Conservation (phyloP, 1,284 basidiomycete genomes). For the Cystobasidium slooffiae region DNA sequence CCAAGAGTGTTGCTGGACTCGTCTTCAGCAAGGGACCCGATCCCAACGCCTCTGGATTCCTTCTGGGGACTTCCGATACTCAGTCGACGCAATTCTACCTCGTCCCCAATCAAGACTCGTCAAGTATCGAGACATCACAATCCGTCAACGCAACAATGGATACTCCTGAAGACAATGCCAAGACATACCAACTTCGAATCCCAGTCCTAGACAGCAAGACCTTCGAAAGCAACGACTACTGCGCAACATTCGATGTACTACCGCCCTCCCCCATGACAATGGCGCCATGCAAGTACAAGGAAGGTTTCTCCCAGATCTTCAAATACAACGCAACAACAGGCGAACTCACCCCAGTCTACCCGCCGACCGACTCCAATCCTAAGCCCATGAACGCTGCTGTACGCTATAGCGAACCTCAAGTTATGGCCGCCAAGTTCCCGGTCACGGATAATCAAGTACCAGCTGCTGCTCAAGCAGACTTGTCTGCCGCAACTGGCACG, state of each 20-base stretch:
- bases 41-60: slow-evolving; percentile 45
- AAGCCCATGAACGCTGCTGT: slow-evolving; percentile 42
- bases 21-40: slow-evolving; percentile 47
- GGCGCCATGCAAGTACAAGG: slow-evolving; percentile 47
- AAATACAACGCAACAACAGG: slow-evolving; percentile 48
- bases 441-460: neutral
- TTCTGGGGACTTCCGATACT: slow-evolving; percentile 50
- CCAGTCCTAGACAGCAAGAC: slow-evolving; percentile 49
- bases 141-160: neutral
- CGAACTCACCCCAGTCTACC: slow-evolving; percentile 48
- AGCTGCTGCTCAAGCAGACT: neutral
- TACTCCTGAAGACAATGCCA: slow-evolving; percentile 8
- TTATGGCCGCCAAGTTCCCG: neutral
- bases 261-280: slow-evolving; percentile 50
- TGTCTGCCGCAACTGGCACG: neutral
- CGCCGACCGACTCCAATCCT: slow-evolving; percentile 39
- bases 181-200: slow-evolving; percentile 49
- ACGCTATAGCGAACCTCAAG: neutral
- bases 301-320: slow-evolving; percentile 50
- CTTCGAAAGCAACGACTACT: slow-evolving; percentile 48
- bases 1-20: slow-evolving; percentile 50
- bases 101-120: slow-evolving; percentile 1
- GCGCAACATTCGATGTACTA: slow-evolving; percentile 51
- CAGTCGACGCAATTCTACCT: slow-evolving; percentile 53
- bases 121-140: neutral